Percentiles rank a stretch among this genome's conserved stretches.
Evolutionary conservation across 192 early-diverging fungal genomes (phyloP).

Genomic region (Bifiguratus adelaidae): DNA sequence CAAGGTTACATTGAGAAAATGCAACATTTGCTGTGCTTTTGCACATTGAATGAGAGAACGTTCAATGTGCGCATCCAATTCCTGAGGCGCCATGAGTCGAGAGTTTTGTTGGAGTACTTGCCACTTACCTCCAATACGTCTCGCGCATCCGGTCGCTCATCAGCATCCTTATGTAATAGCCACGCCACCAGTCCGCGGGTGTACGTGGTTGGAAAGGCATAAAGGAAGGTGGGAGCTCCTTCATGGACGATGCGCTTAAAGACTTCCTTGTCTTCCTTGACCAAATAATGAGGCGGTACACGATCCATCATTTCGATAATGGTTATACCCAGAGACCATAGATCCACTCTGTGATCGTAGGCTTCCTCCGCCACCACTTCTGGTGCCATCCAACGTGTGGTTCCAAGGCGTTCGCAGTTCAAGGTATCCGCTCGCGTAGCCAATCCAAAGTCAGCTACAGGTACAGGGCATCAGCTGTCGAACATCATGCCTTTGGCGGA

Average conservation of each 20-base stretch:
- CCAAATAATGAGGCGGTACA: constrained; percentile 29
- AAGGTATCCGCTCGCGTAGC: constrained; percentile 10
- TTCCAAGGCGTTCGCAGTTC: constrained; percentile 22
- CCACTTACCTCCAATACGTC: constrained; percentile 19
- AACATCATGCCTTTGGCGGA: neutral
- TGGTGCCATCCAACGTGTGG: constrained; percentile 37
- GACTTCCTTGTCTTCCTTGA: constrained; percentile 23
- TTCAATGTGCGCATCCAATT: constrained; percentile 24
- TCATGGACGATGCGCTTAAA: constrained; percentile 19
- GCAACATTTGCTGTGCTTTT: constrained; percentile 10
- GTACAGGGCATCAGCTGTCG: neutral
- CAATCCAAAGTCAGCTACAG: constrained; percentile 24
- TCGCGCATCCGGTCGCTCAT: constrained; percentile 15
- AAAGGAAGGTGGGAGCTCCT: constrained; percentile 22
- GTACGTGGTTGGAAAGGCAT: constrained; percentile 27
- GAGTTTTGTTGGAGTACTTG: neutral
- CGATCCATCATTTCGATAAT: constrained; percentile 36
- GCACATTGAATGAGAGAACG: constrained; percentile 13
- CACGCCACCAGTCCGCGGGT: constrained; percentile 27
- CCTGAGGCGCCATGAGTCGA: constrained; percentile 1
- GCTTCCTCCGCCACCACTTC: constrained; percentile 30
- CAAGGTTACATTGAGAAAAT: constrained; percentile 14
- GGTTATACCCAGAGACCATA: constrained; percentile 39
- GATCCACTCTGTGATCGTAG: constrained; percentile 34
- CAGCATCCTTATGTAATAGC: constrained; percentile 18